These are phyloP conservation scores for Neurospora sp. DNA, from an alignment of 495 filamentous ascomycete genomes.

Conservation along the genomic window DNA sequence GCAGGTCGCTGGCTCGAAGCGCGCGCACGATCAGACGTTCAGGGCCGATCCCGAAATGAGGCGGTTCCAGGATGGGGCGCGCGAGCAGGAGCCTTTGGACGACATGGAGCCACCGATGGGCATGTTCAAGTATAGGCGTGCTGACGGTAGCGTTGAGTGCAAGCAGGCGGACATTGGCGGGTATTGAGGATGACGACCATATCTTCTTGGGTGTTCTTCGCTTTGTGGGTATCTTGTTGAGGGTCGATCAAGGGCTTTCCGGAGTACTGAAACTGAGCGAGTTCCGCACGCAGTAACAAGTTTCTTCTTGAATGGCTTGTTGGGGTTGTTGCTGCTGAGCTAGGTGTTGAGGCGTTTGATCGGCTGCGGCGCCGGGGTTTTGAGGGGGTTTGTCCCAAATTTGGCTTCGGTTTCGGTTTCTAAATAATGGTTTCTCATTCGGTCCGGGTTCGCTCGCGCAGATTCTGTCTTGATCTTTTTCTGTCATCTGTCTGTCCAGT, in stretches of 20 bases:
- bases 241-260: not conserved
- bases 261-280: not conserved
- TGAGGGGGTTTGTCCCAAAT: not conserved
- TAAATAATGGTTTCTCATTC: not conserved
- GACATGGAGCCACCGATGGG: constrained; percentile 1
- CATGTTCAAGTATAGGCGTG: constrained; percentile 11
- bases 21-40: constrained; percentile 19
- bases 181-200: not conserved
- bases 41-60: constrained; percentile 1
- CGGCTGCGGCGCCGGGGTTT: not conserved
- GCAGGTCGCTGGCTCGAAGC: constrained; percentile 21
- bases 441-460: not conserved
- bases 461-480: not conserved
- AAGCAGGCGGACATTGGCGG: not conserved
- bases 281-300: not conserved
- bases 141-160: constrained; percentile 7
- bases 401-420: not conserved
- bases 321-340: not conserved
- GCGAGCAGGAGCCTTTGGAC: constrained; percentile 11
- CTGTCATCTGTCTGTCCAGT: not conserved
- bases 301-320: not conserved
- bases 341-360: not conserved
- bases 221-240: not conserved
- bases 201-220: not conserved
- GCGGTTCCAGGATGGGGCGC: constrained; percentile 19